Evolutionary conservation across 441 rosid genomes (phyloP).

Genomic region (Eugenia klotzschiana): DNA sequence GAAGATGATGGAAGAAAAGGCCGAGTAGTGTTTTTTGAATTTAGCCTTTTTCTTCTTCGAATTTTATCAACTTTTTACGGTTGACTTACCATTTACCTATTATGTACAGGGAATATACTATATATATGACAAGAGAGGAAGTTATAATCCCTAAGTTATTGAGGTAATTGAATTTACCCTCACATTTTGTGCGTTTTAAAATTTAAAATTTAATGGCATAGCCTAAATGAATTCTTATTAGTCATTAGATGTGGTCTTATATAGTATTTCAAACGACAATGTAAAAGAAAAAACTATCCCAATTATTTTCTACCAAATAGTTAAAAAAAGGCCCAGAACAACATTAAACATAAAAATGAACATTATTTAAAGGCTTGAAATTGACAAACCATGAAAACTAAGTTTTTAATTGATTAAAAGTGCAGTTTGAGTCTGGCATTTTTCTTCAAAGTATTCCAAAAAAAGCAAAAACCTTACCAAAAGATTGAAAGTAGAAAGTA

Average conservation of each 20-base stretch:
- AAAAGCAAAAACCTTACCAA: neutral
- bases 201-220: neutral
- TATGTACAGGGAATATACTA: rapidly evolving
- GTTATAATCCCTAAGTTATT: neutral
- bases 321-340: neutral
- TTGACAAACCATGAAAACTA: too few relatives aligned
- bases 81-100: neutral
- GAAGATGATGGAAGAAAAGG: neutral
- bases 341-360: neutral
- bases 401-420: too few relatives aligned
- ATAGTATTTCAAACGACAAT: neutral
- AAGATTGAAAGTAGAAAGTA: neutral
- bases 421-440: neutral
- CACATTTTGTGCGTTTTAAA: neutral
- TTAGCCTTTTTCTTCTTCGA: neutral
- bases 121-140: too few relatives aligned
- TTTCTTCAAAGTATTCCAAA: neutral
- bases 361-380: neutral
- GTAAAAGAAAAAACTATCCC: neutral
- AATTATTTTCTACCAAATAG: neutral
- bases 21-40: neutral
- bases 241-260: neutral
- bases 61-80: neutral
- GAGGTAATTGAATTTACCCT: neutral
- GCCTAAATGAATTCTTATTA: neutral